Base-by-base conservation (phyloP, 2,329 filamentous ascomycete species). In the Tympanopsis confertula region DNA sequence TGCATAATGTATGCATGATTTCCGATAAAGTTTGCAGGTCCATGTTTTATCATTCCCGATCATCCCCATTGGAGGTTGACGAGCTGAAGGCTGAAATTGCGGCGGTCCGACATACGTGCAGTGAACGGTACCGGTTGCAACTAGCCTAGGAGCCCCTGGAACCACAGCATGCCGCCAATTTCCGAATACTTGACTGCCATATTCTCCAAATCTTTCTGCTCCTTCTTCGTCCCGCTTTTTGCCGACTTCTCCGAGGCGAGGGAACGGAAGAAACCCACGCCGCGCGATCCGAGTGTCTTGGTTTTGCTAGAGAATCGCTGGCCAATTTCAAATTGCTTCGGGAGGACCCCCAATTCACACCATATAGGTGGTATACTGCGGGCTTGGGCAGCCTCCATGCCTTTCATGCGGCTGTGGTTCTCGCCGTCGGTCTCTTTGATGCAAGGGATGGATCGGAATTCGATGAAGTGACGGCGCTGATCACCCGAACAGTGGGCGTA, bases 291-390 rank as follows among this genome's bases (percentile, higher is more conserved):
- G 56, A 22, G 52, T 54, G 39, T 47, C 47, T 1, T 15, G 15
- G 7, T 33, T 33, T 17, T 13, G 10, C 30, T 15, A 33, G 17
- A n/a, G 7, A 7, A 26, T 50, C 58, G 4, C 44, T 62, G 4
- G 41, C 47, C 2, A 55, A 58, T 35, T 56, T 60, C 33, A 47
- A 50, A 35, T 48, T 46, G 0, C 47, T 61, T 0, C 45, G 49
- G 18, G 53, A 55, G 30, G 47, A 49, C 1, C 42, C 52, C 2
- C 41, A 50, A 4, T 58, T 59, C 32, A 45, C 49, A 4, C 51
- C 54, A 1, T 62, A 60, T 40, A 56, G 50, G 42, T 62, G 59
- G 59, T 62, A 59, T 39, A 57, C 52, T 19, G 52, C 53, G 19
- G 55, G 56, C 3, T 42, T 58, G 3, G 58, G 57, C 4, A 58